phyloP scores from a whole-genome alignment of 129 eudicot species.

The Pseudognaphalium luteoalbum region DNA sequence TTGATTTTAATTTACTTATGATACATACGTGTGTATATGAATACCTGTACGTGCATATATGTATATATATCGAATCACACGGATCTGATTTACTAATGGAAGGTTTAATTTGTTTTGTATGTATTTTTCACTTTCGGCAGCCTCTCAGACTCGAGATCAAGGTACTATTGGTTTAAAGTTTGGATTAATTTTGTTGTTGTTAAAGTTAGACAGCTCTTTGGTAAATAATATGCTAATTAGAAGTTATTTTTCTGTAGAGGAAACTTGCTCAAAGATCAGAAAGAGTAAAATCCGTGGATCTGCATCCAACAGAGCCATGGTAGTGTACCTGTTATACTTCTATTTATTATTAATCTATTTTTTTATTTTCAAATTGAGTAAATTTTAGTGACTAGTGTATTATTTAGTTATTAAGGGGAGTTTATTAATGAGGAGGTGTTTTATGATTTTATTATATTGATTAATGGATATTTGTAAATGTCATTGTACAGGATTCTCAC shows the following conservation, averaged over 20 bases:
- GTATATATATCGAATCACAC: constrained; percentile 2
- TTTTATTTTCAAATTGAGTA: neutral
- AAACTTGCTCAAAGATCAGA: constrained; percentile 96
- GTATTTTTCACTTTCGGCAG: constrained; percentile 39
- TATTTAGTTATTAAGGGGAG: neutral
- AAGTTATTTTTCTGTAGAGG: constrained; percentile 52
- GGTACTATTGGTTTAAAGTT: constrained; percentile 43
- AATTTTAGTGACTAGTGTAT: neutral
- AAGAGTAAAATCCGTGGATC: constrained; percentile 94
- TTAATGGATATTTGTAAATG: constrained; percentile 13
- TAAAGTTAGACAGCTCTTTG: neutral
- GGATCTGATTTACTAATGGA: constrained; percentile 53
- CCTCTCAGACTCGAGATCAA: constrained; percentile 96
- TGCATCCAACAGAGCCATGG: constrained; percentile 99
- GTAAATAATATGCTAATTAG: constrained; percentile 21
- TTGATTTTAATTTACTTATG: constrained; percentile 4
- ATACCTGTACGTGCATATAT: neutral
- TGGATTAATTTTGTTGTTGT: constrained; percentile 14
- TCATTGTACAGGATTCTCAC: constrained; percentile 72
- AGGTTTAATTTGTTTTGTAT: constrained; percentile 30
- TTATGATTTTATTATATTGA: neutral
- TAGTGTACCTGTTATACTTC: constrained; percentile 17
- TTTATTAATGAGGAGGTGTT: constrained; percentile 1
- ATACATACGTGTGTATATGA: neutral
- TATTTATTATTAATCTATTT: neutral